Base-by-base conservation (phyloP, 352 stramenopile genomes). In the Phytophthora vignae region DNA sequence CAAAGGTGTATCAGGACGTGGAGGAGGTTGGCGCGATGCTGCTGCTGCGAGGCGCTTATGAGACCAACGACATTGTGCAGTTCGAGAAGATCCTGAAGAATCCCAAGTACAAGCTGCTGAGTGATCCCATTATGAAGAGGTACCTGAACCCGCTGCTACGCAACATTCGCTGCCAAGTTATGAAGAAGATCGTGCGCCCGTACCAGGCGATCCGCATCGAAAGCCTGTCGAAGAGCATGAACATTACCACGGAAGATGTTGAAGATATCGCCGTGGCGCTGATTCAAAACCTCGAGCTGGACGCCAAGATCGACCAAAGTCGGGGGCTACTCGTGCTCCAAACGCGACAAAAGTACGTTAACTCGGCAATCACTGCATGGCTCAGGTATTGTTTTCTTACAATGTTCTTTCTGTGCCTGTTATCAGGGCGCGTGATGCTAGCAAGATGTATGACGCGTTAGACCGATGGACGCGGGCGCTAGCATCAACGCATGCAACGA, bases 41-140 rank as follows among this genome's bases (percentile, higher is more conserved):
- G 52, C 63, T 93, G 48, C 65, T 94, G 27, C 87, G 87, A 12
- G 61, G 81, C 10, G 85, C 87, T n/a, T 94, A 94, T 68, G 86
- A 91, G 58, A 55, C 81, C 33, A 97, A 98, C 74, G 94, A 99
- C 62, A 97, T 99, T 69, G 78, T 94, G 62, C 81, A 90, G 64
- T 99, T 99, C 77, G 95, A 99, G 72, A 84, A 85, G 52, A 92
- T 98, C 19, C 84, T 99, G 33, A 87, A 91, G 63, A 91, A 98
- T 66, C 90, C 95, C 29, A 95, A 97, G 74, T 91, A 96, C 66
- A 86, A 92, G 55, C 83, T 99, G 49, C 93, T 97, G 76, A 90
- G 89, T 31, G 96, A 99, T 81, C 88, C 96, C 49, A 98, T 99
- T 78, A 97, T 99, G 64, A 88, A 88, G 71, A 88, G 93, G 57